A percentile compares a stretch with the other conserved stretches of the same genome.
These are phyloP conservation scores for Aquilaria malaccensis DNA, from an alignment of 345 rosid genomes.

Conservation along the genomic window DNA sequence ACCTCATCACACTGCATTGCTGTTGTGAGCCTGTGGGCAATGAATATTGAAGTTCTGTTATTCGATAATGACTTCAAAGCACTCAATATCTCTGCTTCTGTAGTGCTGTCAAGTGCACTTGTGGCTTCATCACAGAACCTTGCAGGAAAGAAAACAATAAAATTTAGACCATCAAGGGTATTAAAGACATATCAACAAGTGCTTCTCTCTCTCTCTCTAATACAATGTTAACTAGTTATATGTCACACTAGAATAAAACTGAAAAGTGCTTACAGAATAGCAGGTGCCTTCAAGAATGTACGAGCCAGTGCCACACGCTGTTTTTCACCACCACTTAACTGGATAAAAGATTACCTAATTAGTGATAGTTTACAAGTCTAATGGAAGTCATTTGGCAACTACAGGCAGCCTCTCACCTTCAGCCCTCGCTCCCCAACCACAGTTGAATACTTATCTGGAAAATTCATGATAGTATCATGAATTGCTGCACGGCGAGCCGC, in stretches of 20 bases:
- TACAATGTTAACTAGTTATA: neutral
- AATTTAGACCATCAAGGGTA: neutral
- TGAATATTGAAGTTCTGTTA: constrained; percentile 83
- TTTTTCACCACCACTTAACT: constrained; percentile 99
- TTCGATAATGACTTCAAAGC: constrained; percentile 82
- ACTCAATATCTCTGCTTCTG: constrained; percentile 89
- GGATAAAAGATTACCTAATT: constrained; percentile 18
- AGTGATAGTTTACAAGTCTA: neutral
- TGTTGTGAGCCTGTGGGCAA: constrained; percentile 97
- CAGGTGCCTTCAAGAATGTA: constrained; percentile 81
- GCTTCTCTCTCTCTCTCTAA: neutral
- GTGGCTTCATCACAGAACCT: constrained; percentile 99
- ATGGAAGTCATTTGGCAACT: neutral
- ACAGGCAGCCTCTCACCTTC: constrained; percentile 57
- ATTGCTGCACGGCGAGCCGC: constrained; percentile 95
- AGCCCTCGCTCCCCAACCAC: constrained; percentile 98
- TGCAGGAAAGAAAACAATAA: constrained; percentile 11
- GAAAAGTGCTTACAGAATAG: constrained; percentile 60
- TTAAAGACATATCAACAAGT: neutral
- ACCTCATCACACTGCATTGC: constrained; percentile 99
- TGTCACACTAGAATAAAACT: neutral
- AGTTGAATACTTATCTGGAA: constrained; percentile 88
- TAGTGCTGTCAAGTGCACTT: constrained; percentile 97
- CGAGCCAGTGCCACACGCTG: constrained; percentile 98
- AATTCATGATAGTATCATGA: constrained; percentile 84